These are phyloP conservation scores for Vinca minor DNA, from an alignment of 257 asterid species.

Conservation along the genomic window DNA sequence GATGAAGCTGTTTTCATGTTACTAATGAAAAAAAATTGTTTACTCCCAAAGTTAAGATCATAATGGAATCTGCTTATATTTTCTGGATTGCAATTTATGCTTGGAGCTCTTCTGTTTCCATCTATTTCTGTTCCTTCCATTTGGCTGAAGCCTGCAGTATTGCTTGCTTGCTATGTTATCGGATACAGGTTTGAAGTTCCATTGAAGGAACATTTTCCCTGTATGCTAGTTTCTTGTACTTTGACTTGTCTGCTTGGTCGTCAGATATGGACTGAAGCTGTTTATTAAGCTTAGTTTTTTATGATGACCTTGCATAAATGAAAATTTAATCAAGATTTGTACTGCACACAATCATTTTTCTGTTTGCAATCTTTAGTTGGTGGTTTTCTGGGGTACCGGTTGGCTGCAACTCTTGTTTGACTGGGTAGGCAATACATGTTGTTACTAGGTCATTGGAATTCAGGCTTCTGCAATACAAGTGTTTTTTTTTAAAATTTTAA, in stretches of 20 bases:
- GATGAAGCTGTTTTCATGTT: slow-evolving; percentile 6
- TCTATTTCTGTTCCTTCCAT: background rate
- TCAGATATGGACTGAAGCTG: background rate
- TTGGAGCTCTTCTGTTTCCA: background rate
- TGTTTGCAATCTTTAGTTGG: background rate
- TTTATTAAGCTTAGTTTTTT: background rate
- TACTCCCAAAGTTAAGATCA: background rate
- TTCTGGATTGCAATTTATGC: background rate
- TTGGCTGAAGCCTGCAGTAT: background rate
- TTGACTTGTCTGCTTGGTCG: background rate
- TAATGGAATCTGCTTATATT: background rate
- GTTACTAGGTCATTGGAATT: background rate
- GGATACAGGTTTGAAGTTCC: too few relatives aligned
- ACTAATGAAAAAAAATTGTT: too few relatives aligned
- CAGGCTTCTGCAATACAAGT: background rate
- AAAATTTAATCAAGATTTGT: background rate
- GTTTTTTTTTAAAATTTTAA: background rate
- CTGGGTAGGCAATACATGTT: background rate
- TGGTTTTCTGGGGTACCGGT: background rate
- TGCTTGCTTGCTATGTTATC: background rate
- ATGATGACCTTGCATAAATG: background rate
- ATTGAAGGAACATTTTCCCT: background rate
- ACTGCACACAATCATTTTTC: background rate
- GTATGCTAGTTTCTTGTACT: background rate
- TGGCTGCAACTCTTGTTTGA: background rate